These are phyloP conservation scores for Aspergillus affinis DNA, from an alignment of 495 filamentous ascomycete genomes.

Conservation along the genomic window DNA sequence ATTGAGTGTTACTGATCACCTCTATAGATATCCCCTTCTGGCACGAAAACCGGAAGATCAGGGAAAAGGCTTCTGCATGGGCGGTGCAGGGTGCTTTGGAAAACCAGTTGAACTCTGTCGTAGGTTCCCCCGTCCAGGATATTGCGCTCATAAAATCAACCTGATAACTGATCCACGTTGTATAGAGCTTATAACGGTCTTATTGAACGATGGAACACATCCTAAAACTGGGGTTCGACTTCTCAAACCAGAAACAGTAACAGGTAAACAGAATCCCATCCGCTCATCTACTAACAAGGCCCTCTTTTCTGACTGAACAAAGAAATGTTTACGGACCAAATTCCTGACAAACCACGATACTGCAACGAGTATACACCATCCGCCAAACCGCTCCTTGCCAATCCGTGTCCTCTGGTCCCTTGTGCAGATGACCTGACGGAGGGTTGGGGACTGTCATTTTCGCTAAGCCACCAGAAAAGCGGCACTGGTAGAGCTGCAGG, in stretches of 20 bases:
- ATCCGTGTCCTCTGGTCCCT: constrained; percentile 50
- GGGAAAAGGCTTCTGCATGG: constrained; percentile 42
- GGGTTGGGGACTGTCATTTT: constrained; percentile 61
- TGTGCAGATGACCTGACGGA: constrained; percentile 49
- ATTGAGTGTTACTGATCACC: constrained; percentile 44
- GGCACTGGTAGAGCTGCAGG: constrained; percentile 48
- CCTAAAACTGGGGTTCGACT: constrained; percentile 48
- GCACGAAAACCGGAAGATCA: constrained; percentile 19
- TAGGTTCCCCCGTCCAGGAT: constrained; percentile 26
- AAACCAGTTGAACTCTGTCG: constrained; percentile 55
- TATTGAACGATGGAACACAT: constrained; percentile 50
- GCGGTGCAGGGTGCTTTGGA: constrained; percentile 57
- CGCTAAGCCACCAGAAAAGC: constrained; percentile 38
- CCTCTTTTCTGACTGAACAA: too few relatives aligned
- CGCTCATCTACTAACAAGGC: neutral
- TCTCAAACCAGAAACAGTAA: constrained; percentile 48
- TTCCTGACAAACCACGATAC: constrained; percentile 54
- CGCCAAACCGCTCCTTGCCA: constrained; percentile 53
- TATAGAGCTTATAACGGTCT: constrained; percentile 39
- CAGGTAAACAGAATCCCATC: constrained; percentile 12
- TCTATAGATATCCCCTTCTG: constrained; percentile 43
- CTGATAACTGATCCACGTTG: constrained; percentile 1
- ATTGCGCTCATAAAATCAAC: neutral
- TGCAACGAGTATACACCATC: constrained; percentile 40
- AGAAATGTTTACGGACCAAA: constrained; percentile 62